Percentiles rank a stretch among this genome's conserved stretches.
Evolutionary conservation across 176 grass and related monocot species (phyloP).

Genomic region (Typha latifolia): DNA sequence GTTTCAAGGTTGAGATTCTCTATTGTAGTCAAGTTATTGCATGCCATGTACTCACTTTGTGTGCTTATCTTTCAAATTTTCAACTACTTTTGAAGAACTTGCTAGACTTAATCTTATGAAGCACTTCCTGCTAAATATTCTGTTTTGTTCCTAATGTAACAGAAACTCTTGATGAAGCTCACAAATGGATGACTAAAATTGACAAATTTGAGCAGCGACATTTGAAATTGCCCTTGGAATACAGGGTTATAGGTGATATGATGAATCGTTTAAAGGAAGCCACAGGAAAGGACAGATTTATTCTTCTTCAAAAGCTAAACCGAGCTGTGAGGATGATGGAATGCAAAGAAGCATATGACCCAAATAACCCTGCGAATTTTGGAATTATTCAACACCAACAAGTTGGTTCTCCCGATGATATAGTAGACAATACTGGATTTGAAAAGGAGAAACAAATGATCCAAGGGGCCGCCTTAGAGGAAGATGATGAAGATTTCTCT

Average conservation of each 20-base stretch:
- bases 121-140: neutral
- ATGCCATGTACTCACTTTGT: neutral
- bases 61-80: neutral
- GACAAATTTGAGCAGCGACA: constrained; percentile 74
- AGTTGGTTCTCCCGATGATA: constrained; percentile 59
- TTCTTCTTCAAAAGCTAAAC: constrained; percentile 84
- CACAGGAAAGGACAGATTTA: constrained; percentile 67
- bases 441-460: constrained; percentile 77
- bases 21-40: no score
- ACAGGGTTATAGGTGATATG: constrained; percentile 85
- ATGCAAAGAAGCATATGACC: constrained; percentile 75
- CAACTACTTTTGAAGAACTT: neutral
- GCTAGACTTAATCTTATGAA: neutral
- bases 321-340: constrained; percentile 76
- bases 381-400: constrained; percentile 73
- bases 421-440: constrained; percentile 54
- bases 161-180: constrained; percentile 81
- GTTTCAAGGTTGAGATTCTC: no score
- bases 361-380: constrained; percentile 75
- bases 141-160: neutral
- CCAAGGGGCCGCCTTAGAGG: constrained; percentile 32
- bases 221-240: constrained; percentile 70
- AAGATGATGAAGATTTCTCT: constrained; percentile 54
- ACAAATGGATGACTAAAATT: constrained; percentile 78
- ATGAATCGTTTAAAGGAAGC: constrained; percentile 77